These are phyloP conservation scores for Lactifluus piperatus DNA, from an alignment of 768 basidiomycete genomes.

Conservation along the genomic window DNA sequence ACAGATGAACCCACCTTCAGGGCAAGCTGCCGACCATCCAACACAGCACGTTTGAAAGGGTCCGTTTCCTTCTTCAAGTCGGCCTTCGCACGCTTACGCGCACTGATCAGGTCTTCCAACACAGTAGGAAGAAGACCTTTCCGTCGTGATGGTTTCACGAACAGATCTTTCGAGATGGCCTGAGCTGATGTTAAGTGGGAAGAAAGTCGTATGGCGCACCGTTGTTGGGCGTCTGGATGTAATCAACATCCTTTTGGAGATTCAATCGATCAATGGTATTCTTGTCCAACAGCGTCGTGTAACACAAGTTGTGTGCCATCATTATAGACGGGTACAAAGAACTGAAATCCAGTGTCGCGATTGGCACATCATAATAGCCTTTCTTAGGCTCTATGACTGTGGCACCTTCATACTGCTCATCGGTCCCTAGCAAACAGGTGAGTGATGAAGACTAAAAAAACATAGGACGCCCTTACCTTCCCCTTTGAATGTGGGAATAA, in stretches of 20 bases:
- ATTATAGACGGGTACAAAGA: constrained; percentile 99
- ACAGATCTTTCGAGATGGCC: constrained; percentile 53
- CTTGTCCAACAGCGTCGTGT: constrained; percentile 90
- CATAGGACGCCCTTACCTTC: constrained; percentile 48
- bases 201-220: constrained; percentile 39
- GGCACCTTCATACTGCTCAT: constrained; percentile 98
- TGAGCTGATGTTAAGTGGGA: neutral
- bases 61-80: constrained; percentile 96
- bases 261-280: constrained; percentile 64
- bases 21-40: constrained; percentile 95
- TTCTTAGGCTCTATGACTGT: constrained; percentile 96
- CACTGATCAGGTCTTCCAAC: constrained; percentile 86
- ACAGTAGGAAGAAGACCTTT: constrained; percentile 90
- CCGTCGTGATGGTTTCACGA: constrained; percentile 59
- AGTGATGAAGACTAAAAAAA: neutral
- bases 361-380: constrained; percentile 94
- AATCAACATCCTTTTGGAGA: constrained; percentile 80
- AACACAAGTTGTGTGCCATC: constrained; percentile 99
- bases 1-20: constrained; percentile 55
- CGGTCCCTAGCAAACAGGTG: constrained; percentile 47
- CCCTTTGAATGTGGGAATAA: constrained; percentile 76
- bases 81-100: constrained; percentile 90
- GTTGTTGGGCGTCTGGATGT: constrained; percentile 91
- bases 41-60: constrained; percentile 92
- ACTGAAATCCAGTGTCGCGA: constrained; percentile 97